Evolutionary conservation across 2,329 filamentous ascomycete genomes (phyloP).

Genomic region (Claviceps spartinae): DNA sequence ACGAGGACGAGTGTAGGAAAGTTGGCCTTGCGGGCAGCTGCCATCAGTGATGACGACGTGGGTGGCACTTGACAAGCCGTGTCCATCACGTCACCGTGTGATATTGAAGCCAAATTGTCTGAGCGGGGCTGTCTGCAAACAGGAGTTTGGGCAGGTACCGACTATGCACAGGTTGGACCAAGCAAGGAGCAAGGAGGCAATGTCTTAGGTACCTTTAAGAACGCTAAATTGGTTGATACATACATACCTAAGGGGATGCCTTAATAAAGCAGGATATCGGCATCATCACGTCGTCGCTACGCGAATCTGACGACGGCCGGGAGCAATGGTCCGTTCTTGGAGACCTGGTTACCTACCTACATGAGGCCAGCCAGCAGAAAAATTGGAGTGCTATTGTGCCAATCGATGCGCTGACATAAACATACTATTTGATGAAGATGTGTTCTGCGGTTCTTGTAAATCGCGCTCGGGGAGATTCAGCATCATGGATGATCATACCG

Average conservation of each 20-base stretch:
- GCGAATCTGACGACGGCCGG: neutral
- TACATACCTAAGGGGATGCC: too few relatives aligned
- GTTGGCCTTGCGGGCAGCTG: neutral
- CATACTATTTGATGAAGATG: too few relatives aligned
- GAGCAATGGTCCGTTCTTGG: neutral
- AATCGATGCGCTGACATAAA: too few relatives aligned
- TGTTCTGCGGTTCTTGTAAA: too few relatives aligned
- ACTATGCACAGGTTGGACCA: neutral
- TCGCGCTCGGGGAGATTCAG: too few relatives aligned
- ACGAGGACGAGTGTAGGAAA: neutral
- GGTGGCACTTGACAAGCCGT: neutral
- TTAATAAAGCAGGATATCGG: neutral
- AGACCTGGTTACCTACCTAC: neutral
- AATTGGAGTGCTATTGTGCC: too few relatives aligned
- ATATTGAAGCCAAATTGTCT: neutral
- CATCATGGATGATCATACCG: too few relatives aligned
- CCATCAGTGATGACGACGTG: slow-evolving; percentile 1
- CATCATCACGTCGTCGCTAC: neutral
- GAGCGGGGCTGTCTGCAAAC: neutral
- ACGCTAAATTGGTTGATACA: too few relatives aligned
- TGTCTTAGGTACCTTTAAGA: too few relatives aligned
- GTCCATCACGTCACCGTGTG: slow-evolving; percentile 9
- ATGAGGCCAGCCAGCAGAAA: too few relatives aligned
- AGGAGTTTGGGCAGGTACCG: neutral
- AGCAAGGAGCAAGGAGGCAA: neutral